These are phyloP conservation scores for Obba rivulosa DNA, from an alignment of 768 basidiomycete genomes.

Conservation along the genomic window DNA sequence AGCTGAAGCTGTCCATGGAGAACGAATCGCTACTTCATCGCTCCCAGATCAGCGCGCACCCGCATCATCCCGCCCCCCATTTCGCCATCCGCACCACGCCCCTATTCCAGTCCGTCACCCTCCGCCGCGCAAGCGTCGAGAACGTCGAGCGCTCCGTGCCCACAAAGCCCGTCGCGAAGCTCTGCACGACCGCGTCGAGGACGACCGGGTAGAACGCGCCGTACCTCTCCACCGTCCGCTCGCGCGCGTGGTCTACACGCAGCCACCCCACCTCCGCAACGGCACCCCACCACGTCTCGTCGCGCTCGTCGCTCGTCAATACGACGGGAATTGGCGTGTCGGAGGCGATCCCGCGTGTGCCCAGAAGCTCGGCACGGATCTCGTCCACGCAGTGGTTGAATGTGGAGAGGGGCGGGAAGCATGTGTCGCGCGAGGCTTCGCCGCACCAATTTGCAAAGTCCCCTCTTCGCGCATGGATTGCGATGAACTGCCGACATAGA, in stretches of 20 bases:
- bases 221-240: conserved; percentile 26
- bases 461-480: conserved; percentile 26
- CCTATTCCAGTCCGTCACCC: conserved; percentile 58
- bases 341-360: conserved; percentile 15
- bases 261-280: conserved; percentile 30
- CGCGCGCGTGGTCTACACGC: conserved; percentile 20
- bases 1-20: no score
- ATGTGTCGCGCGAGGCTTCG: conserved; percentile 19
- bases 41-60: conserved; percentile 54
- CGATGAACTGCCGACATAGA: conserved; percentile 22
- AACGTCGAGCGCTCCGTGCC: conserved; percentile 69
- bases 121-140: conserved; percentile 53
- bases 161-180: conserved; percentile 60
- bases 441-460: conserved; percentile 31
- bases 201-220: conserved; percentile 52
- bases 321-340: conserved; percentile 22
- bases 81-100: conserved; percentile 44
- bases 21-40: no score
- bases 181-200: conserved; percentile 66
- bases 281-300: conserved; percentile 30
- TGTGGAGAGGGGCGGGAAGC: conserved; percentile 30
- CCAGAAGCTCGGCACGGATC: conserved; percentile 26
- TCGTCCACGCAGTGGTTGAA: conserved; percentile 26
- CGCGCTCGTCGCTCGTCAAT: conserved; percentile 36
- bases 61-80: conserved; percentile 49